Evolutionary conservation across 176 grass and related monocot genomes (phyloP), one percentile per base, ranked within the genome.

Genomic region (Oryza longistaminata): DNA sequence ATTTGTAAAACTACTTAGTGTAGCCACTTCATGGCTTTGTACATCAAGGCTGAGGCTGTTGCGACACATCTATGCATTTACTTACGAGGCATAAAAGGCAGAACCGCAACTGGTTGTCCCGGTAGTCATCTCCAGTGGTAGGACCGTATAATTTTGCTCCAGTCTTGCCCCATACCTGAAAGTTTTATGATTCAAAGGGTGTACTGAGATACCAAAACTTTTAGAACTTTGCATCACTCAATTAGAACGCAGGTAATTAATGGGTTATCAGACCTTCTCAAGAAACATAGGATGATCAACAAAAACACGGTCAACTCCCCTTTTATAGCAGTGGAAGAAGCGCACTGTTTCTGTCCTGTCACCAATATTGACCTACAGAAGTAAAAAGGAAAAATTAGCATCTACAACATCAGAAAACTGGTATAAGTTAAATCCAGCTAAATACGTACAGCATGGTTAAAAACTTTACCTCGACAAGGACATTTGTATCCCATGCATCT

Each of bases 81-180:
- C 91, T 90, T 77, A 97, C 95, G 84, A 87, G 86, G 80, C 87
- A 91, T 64, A 98, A 80, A 85, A 98, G 85, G 81, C 91, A 92
- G 91, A 98, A 98, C 22, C 93, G 84, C 66, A 95, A 83, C 77
- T 93, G 93, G 66, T 98, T 98, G 76, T 98, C 96, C 34, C 73
- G 15, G 84, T 81, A 98, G 61, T 98, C 96, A 75, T 27, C 81
- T 87, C 96, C 96, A 78, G 96, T 90, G 21, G 85, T 85, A 70
- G 91, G 96, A 75, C 96, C 96, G 85, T 98, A 98, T 65, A 98
- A 81, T 74, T 98, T 95, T 44, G 89, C 81, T 60, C 96, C 93
- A 31, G 93, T 98, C 78, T 93, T 98, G 6, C 96, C 96, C 91
- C 93, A 93, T 50, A 98, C 91, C 96, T 98, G 31, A 61, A 90